These are phyloP conservation scores for Trametes villosa DNA, from an alignment of 768 basidiomycete species.

Conservation along the genomic window DNA sequence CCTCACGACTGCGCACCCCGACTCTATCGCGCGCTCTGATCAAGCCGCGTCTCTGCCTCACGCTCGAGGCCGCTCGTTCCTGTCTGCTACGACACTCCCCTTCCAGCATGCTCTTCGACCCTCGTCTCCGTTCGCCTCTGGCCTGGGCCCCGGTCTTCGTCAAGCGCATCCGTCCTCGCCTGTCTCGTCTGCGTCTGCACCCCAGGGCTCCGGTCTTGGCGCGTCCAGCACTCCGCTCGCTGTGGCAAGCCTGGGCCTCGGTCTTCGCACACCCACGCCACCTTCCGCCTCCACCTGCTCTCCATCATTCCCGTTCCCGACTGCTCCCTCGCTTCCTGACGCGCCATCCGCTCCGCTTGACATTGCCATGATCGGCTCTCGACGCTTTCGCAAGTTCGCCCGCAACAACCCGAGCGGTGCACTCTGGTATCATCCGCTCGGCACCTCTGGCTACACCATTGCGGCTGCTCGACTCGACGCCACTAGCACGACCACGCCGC, in stretches of 20 bases:
- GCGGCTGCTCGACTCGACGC: no score
- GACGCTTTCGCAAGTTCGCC: background rate
- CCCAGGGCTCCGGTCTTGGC: no score
- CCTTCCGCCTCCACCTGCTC: background rate
- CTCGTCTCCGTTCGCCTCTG: background rate
- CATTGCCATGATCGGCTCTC: background rate
- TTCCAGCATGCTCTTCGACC: background rate
- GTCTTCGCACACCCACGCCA: no score
- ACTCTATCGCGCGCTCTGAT: background rate
- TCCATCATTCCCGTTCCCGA: background rate
- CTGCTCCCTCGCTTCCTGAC: background rate
- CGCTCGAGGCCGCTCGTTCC: background rate
- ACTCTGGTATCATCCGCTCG: no score
- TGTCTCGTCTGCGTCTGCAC: conserved; percentile 14
- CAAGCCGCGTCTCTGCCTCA: background rate
- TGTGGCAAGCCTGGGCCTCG: no score
- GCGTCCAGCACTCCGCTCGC: no score
- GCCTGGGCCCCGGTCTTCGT: background rate
- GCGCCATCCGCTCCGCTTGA: background rate
- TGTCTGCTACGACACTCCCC: no score
- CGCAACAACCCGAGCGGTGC: no score
- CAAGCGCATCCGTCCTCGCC: background rate
- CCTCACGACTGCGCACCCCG: background rate
- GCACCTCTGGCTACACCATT: no score
- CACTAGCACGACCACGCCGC: no score